Evolutionary conservation across 2,329 filamentous ascomycete species (phyloP), one percentile per base, ranked within the genome.

Genomic region (Xylariaceae sp.): DNA sequence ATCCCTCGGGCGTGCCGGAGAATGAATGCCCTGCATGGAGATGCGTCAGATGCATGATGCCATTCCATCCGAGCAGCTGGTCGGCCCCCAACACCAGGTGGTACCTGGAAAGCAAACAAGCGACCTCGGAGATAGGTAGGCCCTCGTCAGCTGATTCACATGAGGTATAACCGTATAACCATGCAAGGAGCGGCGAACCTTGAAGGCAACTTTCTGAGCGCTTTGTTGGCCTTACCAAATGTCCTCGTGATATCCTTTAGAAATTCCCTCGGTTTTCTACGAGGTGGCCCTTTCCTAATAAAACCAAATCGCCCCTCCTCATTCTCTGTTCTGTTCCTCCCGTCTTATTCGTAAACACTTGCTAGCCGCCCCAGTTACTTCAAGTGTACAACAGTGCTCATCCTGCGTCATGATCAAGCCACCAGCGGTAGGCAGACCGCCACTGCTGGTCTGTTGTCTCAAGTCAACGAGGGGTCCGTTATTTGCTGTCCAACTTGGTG

Each of bases 321-420:
- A 6, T 24, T 24, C 21, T 24, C 21, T 24, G 7, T 24, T 7
- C 21, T 11, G 7, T 24, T 24, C n/a, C n/a, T 24, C 21, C 21
- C 21, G 11, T 24, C 21, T 24, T n/a, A 34, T 30, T 13, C 32
- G 15, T 17, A 16, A 31, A 24, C n/a, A 18, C 13, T 27, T 23
- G 5, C 33, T 32, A 27, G 30, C 33, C 35, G n/a, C n/a, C 21
- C n/a, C n/a, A n/a, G n/a, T n/a, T n/a, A n/a, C 26, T 31, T 30
- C 4, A 41, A 21, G 17, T 34, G 11, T 5, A 18, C n/a, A n/a
- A n/a, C n/a, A n/a, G 21, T 24, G 21, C 21, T 24, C 11, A 34
- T 30, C 28, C 45, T 50, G 27, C n/a, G 53, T 47, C 38, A 58
- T 57, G 55, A 38, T 55, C 16, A 51, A 46, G 44, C 34, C 36